A percentile compares a stretch with the other conserved stretches of the same genome.
These are phyloP conservation scores for Eucalyptus globulus DNA, from an alignment of 345 rosid genomes.

Conservation along the genomic window DNA sequence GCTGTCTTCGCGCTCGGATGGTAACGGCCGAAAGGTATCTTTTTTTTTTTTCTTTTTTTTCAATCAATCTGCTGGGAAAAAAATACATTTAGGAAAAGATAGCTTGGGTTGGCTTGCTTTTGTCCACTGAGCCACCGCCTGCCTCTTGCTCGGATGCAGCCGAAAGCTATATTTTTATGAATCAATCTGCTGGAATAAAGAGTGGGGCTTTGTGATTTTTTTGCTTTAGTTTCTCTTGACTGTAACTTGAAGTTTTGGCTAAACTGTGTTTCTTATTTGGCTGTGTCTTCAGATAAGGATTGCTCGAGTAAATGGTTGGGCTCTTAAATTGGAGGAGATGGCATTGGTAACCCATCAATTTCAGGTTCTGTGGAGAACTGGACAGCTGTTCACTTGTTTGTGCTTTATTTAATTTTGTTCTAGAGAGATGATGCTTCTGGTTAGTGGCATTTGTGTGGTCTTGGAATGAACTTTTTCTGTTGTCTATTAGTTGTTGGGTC, in stretches of 20 bases:
- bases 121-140: background rate
- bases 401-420: background rate
- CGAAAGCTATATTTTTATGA: background rate
- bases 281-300: constrained; percentile 16
- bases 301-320: constrained; percentile 46
- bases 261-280: background rate
- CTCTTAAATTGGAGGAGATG: constrained; percentile 54
- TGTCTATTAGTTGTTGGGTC: background rate
- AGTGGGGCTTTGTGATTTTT: background rate
- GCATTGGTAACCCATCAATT: constrained; percentile 83
- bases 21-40: background rate
- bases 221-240: background rate
- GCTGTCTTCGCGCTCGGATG: background rate
- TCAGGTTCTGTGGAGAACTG: constrained; percentile 39
- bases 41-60: background rate
- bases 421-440: background rate
- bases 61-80: background rate
- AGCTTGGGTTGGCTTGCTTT: background rate
- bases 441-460: background rate
- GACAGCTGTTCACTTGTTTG: background rate
- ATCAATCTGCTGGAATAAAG: background rate
- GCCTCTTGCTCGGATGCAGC: background rate
- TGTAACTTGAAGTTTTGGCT: background rate
- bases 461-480: background rate
- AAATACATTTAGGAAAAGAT: background rate